These are phyloP conservation scores for Prunus davidiana DNA, from an alignment of 306 rosid genomes.

Conservation along the genomic window DNA sequence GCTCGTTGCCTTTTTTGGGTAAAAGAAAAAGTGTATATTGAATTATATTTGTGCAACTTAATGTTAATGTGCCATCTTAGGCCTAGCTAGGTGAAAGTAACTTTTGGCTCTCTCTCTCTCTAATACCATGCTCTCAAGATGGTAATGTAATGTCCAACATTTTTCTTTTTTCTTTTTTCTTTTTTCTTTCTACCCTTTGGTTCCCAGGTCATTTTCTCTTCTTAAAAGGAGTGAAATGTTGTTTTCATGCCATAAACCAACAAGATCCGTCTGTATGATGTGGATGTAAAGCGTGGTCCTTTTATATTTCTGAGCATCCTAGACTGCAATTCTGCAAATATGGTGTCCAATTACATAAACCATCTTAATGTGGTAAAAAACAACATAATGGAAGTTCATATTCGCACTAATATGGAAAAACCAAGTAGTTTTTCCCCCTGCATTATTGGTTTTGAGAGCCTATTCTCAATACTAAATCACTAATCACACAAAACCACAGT, in stretches of 20 bases:
- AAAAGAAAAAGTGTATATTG: too few species aligned
- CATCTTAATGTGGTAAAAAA: background rate
- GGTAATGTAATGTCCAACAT: background rate
- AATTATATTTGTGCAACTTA: too few species aligned
- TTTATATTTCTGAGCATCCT: constrained; percentile 38
- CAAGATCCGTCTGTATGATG: constrained; percentile 25
- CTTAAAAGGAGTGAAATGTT: constrained; percentile 24
- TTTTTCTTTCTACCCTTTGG: background rate
- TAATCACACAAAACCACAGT: background rate
- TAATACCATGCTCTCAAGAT: background rate
- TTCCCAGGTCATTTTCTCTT: constrained; percentile 21
- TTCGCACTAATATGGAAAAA: background rate
- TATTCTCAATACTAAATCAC: background rate
- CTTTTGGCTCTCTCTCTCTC: background rate
- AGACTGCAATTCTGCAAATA: constrained; percentile 12
- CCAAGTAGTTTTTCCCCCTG: background rate
- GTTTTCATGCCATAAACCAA: constrained; percentile 21
- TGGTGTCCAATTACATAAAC: background rate
- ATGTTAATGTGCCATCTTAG: too few species aligned
- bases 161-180: background rate
- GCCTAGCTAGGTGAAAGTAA: background rate
- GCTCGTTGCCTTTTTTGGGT: too few species aligned
- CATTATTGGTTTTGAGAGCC: background rate
- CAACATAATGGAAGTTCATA: background rate
- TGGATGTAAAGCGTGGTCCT: constrained; percentile 39